Evolutionary conservation across 164 flowering plant species (phyloP).

Genomic region (Chimonanthus praecox): DNA sequence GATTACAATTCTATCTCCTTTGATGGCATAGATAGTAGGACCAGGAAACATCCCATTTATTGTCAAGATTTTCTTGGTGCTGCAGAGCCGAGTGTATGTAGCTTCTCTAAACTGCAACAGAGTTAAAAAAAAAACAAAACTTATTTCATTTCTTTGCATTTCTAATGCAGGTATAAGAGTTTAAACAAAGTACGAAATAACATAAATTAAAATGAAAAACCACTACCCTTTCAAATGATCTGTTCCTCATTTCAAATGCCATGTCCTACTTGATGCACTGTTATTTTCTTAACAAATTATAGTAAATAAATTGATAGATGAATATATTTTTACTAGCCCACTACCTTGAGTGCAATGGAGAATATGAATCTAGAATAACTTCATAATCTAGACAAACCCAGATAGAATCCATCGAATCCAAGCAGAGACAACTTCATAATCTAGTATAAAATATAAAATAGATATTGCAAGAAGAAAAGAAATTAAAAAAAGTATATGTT

Average conservation of each 20-base stretch:
- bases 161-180: background rate
- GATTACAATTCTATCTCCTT: slow-evolving; percentile 23
- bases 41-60: slow-evolving; percentile 37
- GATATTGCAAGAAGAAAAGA: background rate
- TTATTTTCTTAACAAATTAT: too few relatives aligned
- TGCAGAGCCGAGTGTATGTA: slow-evolving; percentile 24
- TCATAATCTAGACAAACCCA: too few relatives aligned
- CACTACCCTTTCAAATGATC: background rate
- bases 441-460: background rate
- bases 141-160: background rate
- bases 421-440: background rate
- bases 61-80: slow-evolving; percentile 30
- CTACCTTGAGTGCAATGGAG: too few relatives aligned
- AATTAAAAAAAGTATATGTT: too few relatives aligned
- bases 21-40: slow-evolving; percentile 25
- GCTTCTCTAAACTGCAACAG: slow-evolving; percentile 18
- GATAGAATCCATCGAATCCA: background rate
- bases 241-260: too few relatives aligned
- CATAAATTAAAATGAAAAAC: background rate
- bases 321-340: too few relatives aligned
- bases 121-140: background rate
- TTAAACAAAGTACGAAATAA: background rate
- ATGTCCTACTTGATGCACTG: too few relatives aligned
- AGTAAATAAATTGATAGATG: too few relatives aligned
- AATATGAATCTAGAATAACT: too few relatives aligned